phyloP scores from a whole-genome alignment of 805 yeast genomes.

The Metschnikowia dekortorum region DNA sequence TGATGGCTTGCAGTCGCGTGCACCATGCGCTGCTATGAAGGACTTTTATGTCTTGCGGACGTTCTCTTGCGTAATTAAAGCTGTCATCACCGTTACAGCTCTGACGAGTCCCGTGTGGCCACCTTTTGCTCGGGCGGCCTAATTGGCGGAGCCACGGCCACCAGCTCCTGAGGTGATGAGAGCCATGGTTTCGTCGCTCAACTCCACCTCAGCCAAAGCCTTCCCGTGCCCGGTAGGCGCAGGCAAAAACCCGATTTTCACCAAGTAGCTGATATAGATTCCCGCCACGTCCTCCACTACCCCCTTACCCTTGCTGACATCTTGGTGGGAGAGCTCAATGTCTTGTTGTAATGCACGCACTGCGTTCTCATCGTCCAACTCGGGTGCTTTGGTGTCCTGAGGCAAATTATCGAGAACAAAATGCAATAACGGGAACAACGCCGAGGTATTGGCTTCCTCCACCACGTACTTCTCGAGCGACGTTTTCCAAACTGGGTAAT shows the following conservation, averaged over 20 bases:
- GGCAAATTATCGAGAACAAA: slow-evolving; percentile 93
- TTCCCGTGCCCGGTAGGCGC: slow-evolving; percentile 46
- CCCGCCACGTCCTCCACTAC: slow-evolving; percentile 66
- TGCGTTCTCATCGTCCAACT: slow-evolving; percentile 84
- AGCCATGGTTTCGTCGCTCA: slow-evolving; percentile 53
- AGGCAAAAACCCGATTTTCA: slow-evolving; percentile 75
- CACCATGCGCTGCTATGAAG: too few species aligned
- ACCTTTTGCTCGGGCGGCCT: neutral
- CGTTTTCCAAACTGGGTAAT: slow-evolving; percentile 76
- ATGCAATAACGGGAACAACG: slow-evolving; percentile 88
- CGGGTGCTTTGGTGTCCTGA: slow-evolving; percentile 89
- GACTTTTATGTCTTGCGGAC: too few species aligned
- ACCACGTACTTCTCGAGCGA: slow-evolving; percentile 74
- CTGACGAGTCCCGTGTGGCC: neutral
- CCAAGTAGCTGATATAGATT: slow-evolving; percentile 73
- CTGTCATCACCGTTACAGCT: neutral
- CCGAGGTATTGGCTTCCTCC: slow-evolving; percentile 71
- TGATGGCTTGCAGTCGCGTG: too few species aligned
- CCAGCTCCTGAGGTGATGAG: slow-evolving; percentile 19
- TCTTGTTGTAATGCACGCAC: slow-evolving; percentile 63
- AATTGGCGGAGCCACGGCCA: slow-evolving; percentile 19
- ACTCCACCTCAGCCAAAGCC: slow-evolving; percentile 51
- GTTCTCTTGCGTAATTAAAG: too few species aligned
- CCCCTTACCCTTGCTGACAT: slow-evolving; percentile 68
- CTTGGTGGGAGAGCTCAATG: slow-evolving; percentile 58